Evolutionary conservation across 352 stramenopile species (phyloP), one percentile per base, ranked within the genome.

Genomic region (Phytophthora colocasiae): DNA sequence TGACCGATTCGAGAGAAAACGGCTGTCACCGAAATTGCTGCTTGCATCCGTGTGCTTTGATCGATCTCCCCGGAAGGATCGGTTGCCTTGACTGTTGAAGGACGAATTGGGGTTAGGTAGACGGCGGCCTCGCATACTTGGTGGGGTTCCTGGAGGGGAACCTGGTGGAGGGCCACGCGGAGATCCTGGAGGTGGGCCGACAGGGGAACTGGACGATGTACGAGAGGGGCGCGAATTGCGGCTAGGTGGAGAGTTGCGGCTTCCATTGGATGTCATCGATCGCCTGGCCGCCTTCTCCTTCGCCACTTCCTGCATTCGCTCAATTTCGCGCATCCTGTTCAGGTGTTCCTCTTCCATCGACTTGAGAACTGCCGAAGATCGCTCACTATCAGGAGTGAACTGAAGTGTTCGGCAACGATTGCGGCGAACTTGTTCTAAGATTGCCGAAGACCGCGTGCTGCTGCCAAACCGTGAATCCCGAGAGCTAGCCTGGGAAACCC

Each of bases 401-500:
- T 81, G 71, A 24, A 81, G 65, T 24, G 78, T 82, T 15, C 62
- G 65, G 26, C 66, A 73, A 17, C 78, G 78, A 26, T 87, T 87
- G 26, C 71, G 73, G 34, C 76, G 76, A 29, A 87, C 58, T 71
- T 80, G 65, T 22, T 71, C 75, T 32, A 85, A 36, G 59, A 85
- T 83, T 26, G 65, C 71, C 3, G 76, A 85, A 22, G 66, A 63
- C 44, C 73, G 77, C 6, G 61, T 78, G n/a, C 52, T 78, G 14
- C 52, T 77, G 3, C 63, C 50, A 27, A 78, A 52, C 11, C 36
- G 44, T 40, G 65, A 74, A 47, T 71, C 65, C 31, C 22, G 66
- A 15, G 61, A 74, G 22, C 66, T 71, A 17, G 54, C 12, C n/a
- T 68, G 55, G 4, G 69, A 77, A 31, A 53, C 19, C 2, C 49